Percentiles rank a stretch among this genome's conserved stretches.
Conservation (phyloP, 2,329 filamentous ascomycete species). For the Stemphylium vesicarium region DNA sequence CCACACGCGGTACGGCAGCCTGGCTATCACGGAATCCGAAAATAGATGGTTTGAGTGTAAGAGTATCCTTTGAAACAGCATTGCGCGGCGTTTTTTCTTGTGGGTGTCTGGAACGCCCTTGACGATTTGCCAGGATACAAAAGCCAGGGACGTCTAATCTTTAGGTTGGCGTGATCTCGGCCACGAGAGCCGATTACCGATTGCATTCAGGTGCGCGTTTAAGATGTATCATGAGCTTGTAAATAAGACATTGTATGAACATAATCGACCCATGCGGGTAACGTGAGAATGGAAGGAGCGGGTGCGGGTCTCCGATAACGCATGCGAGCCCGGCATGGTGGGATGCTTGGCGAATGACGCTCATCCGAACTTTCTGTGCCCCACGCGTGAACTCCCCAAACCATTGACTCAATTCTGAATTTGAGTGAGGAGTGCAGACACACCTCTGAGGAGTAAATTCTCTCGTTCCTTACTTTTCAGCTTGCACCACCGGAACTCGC, state of each 20-base stretch:
- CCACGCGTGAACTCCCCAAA: slow-evolving; percentile 6
- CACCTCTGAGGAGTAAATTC: background rate
- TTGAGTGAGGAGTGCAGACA: background rate
- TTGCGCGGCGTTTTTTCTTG: background rate
- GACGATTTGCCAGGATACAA: background rate
- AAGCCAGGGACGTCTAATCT: too few species aligned
- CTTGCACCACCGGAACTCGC: background rate
- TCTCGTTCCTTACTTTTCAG: accelerated
- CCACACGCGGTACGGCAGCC: slow-evolving; percentile 22
- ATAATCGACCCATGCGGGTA: background rate
- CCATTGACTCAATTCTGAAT: slow-evolving; percentile 4
- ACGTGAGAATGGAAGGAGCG: background rate
- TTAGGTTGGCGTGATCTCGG: too few species aligned
- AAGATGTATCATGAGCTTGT: background rate
- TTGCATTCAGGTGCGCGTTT: too few species aligned
- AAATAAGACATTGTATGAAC: too few species aligned
- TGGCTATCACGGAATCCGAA: slow-evolving; percentile 13
- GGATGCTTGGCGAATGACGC: slow-evolving; percentile 34
- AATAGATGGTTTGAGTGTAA: slow-evolving; percentile 4
- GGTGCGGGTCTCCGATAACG: slow-evolving; percentile 18
- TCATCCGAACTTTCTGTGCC: slow-evolving; percentile 24
- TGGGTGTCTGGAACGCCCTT: background rate
- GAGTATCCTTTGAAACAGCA: background rate
- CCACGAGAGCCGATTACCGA: too few species aligned
- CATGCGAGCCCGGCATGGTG: slow-evolving; percentile 3